Base-by-base conservation (phyloP, 768 basidiomycete species). In the Fistulinella prunicolor region DNA sequence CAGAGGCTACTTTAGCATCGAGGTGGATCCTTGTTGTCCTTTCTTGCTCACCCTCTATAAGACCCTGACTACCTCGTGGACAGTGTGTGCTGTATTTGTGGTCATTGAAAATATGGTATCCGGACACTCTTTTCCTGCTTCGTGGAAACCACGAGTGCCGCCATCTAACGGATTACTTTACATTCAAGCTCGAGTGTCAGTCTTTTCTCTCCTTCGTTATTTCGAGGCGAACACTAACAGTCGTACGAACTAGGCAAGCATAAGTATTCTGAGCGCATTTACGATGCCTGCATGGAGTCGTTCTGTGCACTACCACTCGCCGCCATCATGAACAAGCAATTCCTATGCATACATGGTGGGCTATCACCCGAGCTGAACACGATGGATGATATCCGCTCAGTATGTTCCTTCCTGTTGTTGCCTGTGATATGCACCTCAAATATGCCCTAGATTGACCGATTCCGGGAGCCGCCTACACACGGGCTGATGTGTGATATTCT, bases 271-370 rank as follows among this genome's bases (percentile, higher is more conserved):
- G 84, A 85, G 55, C 74, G 73, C n/a, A 70, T 87, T 47, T 87
- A 86, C 60, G 81, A 87, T 44, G 85, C 82, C 7, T 83, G 81
- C 73, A 83, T 85, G 79, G 78, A 83, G 34, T 79, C 80, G 1
- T 87, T 87, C 72, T 86, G 84, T 59, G 75, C 80, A 6, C 74
- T 87, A 3, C 85, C 85, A 1, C 71, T 87, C 4, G 85, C 85
- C 1, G 85, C 85, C 22, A 73, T 87, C 59, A 86, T 87, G 85
- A 86, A 86, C 71, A 85, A 85, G 60, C 85, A 87, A 59, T 87
- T 87, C 68, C 69, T 87, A 50, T 87, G 85, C 63, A 84, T 86
- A 43, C 85, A 87, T 43, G 85, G 85, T 28, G 85, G 85, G 14
- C 66, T 86, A n/a, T 82, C 80, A 0, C 85, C 85, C 0, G 85